Percentiles rank a stretch among this genome's conserved stretches.
Evolutionary conservation across 164 flowering plant species (phyloP).

Genomic region (Nymphaea colorata): DNA sequence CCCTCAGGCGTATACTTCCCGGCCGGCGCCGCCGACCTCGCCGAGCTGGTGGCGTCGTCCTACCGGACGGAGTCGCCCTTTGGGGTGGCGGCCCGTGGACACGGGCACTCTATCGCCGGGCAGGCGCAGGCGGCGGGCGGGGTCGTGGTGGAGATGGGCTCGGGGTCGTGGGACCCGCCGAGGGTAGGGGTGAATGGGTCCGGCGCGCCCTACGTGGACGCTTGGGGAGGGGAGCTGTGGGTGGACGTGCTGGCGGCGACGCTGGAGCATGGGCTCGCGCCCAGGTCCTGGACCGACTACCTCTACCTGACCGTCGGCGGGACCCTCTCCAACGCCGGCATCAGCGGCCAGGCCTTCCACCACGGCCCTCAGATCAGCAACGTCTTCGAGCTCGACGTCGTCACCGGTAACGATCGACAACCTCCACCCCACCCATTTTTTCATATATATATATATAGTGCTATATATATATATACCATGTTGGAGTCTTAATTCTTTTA

Average conservation of each 20-base stretch:
- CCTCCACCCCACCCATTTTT: background rate
- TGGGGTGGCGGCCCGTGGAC: slow-evolving; percentile 74
- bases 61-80: slow-evolving; percentile 32
- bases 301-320: slow-evolving; percentile 90
- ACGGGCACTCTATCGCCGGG: slow-evolving; percentile 92
- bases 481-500: too few species aligned
- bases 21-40: slow-evolving; percentile 44
- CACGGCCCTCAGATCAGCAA: slow-evolving; percentile 96
- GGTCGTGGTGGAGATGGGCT: slow-evolving; percentile 64
- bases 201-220: slow-evolving; percentile 47
- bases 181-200: background rate
- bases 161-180: slow-evolving; percentile 9
- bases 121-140: slow-evolving; percentile 66
- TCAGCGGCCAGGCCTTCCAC: slow-evolving; percentile 91
- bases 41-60: slow-evolving; percentile 31
- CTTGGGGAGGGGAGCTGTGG: slow-evolving; percentile 97
- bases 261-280: slow-evolving; percentile 61
- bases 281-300: slow-evolving; percentile 96
- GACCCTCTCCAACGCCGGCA: slow-evolving; percentile 89
- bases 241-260: slow-evolving; percentile 61
- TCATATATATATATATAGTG: too few species aligned
- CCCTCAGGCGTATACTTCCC: slow-evolving; percentile 76
- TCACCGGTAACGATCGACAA: slow-evolving; percentile 45
- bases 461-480: too few species aligned
- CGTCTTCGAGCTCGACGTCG: slow-evolving; percentile 77